Evolutionary conservation across 805 yeast species (phyloP), one percentile per base, ranked within the genome.

Genomic region (Saccharomyces paradoxus): DNA sequence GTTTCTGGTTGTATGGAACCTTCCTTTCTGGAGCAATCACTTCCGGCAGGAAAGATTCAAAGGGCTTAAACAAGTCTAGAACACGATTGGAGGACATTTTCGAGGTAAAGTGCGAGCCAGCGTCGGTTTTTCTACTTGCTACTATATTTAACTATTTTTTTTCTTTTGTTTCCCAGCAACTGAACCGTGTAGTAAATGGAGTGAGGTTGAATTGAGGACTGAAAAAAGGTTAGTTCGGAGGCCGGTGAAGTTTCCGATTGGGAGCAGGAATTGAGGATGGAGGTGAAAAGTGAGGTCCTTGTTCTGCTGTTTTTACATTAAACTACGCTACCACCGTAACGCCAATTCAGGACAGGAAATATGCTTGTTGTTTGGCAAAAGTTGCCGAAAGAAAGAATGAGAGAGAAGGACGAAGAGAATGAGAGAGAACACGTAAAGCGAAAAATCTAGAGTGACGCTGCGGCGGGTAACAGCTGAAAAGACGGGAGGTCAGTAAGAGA

Each of bases 11-110:
- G 74, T 86, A 87, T 46, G 90, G 87, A 55, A 88, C 90, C 74
- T 88, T 88, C 70, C 96, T 82, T 69, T 88, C 89, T 22, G 97
- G 97, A 14, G 91, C 86, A 63, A 86, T 82, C 47, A 91, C 94
- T 75, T 91, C 97, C 41, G 97, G 97, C 57, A 91, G 77, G 70
- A 83, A 85, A 41, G 95, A 86, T 64, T 87, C 78, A 71, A 91
- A 88, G 26, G 97, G 97, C 71, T 87, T 88, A 66, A 89, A 95
- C 65, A 89, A 80, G 71, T 91, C 97, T 70, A 91, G 78, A 59
- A 89, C 84, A 70, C 87, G 84, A 69, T 82, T 78, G 55, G 70
- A 65, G 56, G 70, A 65, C 71, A 69, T 69, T 50, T 12, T 51
- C 8, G 24, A 31, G 3, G 37, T 31, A 14, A 14, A 31, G 37